Evolutionary conservation across 1,284 basidiomycete species (phyloP), one percentile per base, ranked within the genome.

Genomic region (Volvariella volvacea): DNA sequence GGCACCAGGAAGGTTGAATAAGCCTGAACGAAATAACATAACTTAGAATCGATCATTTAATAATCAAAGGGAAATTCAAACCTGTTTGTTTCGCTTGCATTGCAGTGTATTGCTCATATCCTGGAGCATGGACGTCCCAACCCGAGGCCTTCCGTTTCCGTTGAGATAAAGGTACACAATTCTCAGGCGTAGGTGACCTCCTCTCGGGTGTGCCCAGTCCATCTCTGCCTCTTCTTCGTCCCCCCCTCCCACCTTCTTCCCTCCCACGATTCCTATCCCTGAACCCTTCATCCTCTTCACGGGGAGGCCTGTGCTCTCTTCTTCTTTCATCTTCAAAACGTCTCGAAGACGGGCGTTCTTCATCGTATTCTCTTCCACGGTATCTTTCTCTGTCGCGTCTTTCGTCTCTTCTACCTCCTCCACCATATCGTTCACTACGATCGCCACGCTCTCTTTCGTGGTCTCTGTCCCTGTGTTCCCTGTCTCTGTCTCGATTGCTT

Each of bases 41-140:
- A 46, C n/a, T 38, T 44, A 47, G 37, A 47, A 40, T 39, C 12
- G 16, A 34, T 31, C 43, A 16, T n/a, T 39, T 30, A n/a, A 14
- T 9, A 3, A 21, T 28, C 32, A 36, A 39, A 10, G 21, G 41
- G 37, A 34, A 47, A 77, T 52, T 55, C 32, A 10, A 47, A 91
- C 92, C 93, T 44, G 94, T 97, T 65, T 93, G 89, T 65, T 99
- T 99, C 19, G 95, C 95, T 60, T 97, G 92, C 71, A 93, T 78
- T 12, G 94, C 92, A 2, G 85, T 86, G 55, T 97, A 92, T 55
- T 90, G 88, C 58, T 98, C 94, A 54, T 96, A 99, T 16, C 94
- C 94, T 10, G 89, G 88, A 9, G 95, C 91, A 61, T 90, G 85
- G 20, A 96, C 86, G 65, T 99, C 92, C 95, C 96, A 99, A 1